Percentiles rank a stretch among this genome's conserved stretches.
These are phyloP conservation scores for Pichia kudriavzevii DNA, from an alignment of 1,139 yeast species.

Conservation along the genomic window DNA sequence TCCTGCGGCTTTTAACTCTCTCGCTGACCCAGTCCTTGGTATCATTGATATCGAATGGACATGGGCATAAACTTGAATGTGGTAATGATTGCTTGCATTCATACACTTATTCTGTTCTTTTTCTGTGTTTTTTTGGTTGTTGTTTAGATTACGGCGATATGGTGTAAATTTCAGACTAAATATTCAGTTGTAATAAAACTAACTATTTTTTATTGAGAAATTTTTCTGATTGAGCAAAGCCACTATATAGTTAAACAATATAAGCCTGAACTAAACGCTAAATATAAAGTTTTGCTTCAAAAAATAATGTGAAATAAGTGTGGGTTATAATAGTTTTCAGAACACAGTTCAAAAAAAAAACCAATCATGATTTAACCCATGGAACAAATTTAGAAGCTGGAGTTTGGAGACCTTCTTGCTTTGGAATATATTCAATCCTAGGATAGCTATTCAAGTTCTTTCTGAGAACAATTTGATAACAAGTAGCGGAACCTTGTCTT, in stretches of 20 bases:
- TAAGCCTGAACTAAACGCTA: no score
- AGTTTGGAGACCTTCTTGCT: conserved; percentile 66
- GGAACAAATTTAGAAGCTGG: conserved; percentile 48
- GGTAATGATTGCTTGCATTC: background rate
- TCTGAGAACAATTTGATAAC: conserved; percentile 86
- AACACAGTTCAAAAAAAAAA: background rate
- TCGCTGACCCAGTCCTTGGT: conserved; percentile 42
- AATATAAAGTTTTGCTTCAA: no score
- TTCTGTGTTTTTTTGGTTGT: background rate
- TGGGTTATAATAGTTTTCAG: no score
- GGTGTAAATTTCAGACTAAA: no score
- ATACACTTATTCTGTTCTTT: background rate
- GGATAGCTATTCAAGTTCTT: conserved; percentile 82
- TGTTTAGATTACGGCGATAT: no score
- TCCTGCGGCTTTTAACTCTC: conserved; percentile 42
- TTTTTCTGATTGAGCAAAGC: no score
- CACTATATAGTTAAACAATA: no score
- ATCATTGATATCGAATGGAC: conserved; percentile 42
- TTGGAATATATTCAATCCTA: conserved; percentile 73
- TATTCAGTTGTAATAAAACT: no score
- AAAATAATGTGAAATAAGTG: no score
- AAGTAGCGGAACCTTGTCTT: conserved; percentile 91
- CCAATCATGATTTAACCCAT: conserved; percentile 35
- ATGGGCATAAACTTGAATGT: conserved; percentile 30
- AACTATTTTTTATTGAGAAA: no score